phyloP scores from a whole-genome alignment of 306 rosid species.

The Corylus americana region DNA sequence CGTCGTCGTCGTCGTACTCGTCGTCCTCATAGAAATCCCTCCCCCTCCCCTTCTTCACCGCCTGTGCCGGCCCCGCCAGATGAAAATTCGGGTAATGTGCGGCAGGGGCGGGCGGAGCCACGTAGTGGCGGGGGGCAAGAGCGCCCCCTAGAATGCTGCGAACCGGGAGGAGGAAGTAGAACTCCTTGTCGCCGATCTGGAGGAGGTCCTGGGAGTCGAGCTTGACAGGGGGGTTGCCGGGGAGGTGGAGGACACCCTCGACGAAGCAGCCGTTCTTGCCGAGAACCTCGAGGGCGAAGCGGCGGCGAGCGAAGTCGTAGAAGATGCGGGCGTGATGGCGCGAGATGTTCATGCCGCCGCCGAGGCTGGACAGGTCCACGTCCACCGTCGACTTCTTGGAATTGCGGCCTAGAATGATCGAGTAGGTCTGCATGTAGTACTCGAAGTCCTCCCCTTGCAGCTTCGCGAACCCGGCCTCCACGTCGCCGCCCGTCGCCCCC shows the following conservation, averaged over 20 bases:
- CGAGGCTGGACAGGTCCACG: conserved; percentile 96
- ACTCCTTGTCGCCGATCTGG: conserved; percentile 96
- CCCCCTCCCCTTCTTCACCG: conserved; percentile 69
- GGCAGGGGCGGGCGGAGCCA: conserved; percentile 21
- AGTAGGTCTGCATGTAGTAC: conserved; percentile 98
- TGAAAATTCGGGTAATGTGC: conserved; percentile 55
- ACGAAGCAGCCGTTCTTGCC: conserved; percentile 97
- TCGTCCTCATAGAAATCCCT: conserved; percentile 80
- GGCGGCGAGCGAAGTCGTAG: conserved; percentile 95
- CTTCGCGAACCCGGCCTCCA: conserved; percentile 98
- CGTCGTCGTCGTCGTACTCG: conserved; percentile 77
- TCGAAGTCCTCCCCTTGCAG: conserved; percentile 98
- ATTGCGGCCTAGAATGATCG: conserved; percentile 92
- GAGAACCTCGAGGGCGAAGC: conserved; percentile 92
- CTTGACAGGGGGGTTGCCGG: conserved; percentile 89
- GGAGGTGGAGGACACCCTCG: conserved; percentile 95
- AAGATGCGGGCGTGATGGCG: conserved; percentile 98
- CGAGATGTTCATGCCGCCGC: conserved; percentile 99
- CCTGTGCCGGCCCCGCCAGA: conserved; percentile 39
- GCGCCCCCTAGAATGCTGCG: conserved; percentile 72
- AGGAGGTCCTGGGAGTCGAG: conserved; percentile 95
- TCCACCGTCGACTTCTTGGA: conserved; percentile 96
- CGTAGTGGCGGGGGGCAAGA: conserved; percentile 53
- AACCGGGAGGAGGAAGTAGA: conserved; percentile 80
- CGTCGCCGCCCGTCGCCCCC: conserved; percentile 59